These are phyloP conservation scores for Cercophora scortea DNA, from an alignment of 495 filamentous ascomycete genomes.

Conservation along the genomic window DNA sequence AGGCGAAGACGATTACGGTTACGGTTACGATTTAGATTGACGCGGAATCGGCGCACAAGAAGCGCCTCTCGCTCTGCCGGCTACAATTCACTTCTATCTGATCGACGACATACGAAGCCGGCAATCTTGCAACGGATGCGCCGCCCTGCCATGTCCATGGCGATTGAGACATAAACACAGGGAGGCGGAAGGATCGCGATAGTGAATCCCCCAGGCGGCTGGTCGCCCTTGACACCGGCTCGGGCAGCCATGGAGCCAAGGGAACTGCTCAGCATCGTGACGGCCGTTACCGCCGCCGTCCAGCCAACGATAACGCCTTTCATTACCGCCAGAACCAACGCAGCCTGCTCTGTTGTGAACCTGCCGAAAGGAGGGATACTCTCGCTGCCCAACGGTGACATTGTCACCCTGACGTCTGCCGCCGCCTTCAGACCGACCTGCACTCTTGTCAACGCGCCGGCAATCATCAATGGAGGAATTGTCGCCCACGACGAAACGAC, in stretches of 20 bases:
- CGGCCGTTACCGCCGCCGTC: constrained; percentile 1
- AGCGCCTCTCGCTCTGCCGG: background rate
- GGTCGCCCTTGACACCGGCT: constrained; percentile 11
- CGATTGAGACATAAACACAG: constrained; percentile 20
- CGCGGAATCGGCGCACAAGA: background rate
- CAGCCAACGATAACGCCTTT: constrained; percentile 6
- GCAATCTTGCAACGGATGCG: constrained; percentile 3
- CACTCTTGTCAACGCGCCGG: constrained; percentile 36
- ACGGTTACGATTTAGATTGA: background rate
- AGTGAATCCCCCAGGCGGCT: constrained; percentile 7
- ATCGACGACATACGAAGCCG: background rate
- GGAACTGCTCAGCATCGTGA: constrained; percentile 11
- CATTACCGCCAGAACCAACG: constrained; percentile 10
- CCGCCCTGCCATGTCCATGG: constrained; percentile 20
- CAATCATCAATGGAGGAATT: constrained; percentile 35
- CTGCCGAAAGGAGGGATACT: constrained; percentile 56
- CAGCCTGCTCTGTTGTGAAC: constrained; percentile 30
- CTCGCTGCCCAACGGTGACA: constrained; percentile 46
- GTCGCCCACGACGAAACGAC: constrained; percentile 29
- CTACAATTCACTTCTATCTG: background rate
- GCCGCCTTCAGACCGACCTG: constrained; percentile 58
- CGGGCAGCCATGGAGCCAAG: constrained; percentile 16
- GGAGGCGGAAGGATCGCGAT: constrained; percentile 20
- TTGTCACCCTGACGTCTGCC: constrained; percentile 53
- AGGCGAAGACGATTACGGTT: background rate